Evolutionary conservation across 2,329 filamentous ascomycete species (phyloP), one percentile per base, ranked within the genome.

Genomic region (Tolypocladium paradoxum): DNA sequence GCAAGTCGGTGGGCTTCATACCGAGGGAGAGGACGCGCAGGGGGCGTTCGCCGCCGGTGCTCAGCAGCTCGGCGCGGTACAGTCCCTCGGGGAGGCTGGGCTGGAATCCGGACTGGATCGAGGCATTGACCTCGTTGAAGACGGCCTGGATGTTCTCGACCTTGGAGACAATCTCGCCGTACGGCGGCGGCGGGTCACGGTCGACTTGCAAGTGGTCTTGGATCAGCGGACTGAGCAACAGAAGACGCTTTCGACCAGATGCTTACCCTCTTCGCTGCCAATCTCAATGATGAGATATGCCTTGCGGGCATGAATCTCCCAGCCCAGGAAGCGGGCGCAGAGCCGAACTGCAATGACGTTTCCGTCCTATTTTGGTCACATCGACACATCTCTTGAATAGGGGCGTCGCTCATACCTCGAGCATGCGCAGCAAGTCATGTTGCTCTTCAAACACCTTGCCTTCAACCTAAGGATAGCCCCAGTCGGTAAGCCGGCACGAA

Each of bases 291-390:
- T 51, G 18, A 56, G 55, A n/a, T 50, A 46, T 31, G 48, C 55
- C 14, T 43, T 49, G 3, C 22, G 31, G 1, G 53, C 55, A n/a
- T 47, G 27, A 5, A 53, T 55, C 40, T 55, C 22, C 55, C 50
- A 53, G n/a, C 50, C 47, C 0, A 0, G 2, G 33, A 53, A 56
- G 11, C 55, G 53, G 20, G 55, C 55, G 31, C 55, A 56, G 12
- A 56, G 34, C 9, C 50, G 55, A n/a, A 56, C 55, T 1, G 47
- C 55, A 33, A 56, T 53, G 7, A 55, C 53, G 11, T 56, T 55
- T 7, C 53, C 53, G 4, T 50, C 50, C 55, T 56, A 12, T 2
- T 4, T 14, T 14, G 27, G 27, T 31, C 27, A 31, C 8, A 12
- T 4, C 14, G 2, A 20, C 7, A 6, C 43, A 31, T 31, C 7